Conservation (phyloP, 768 basidiomycete species). For the Basidioascus undulatus region DNA sequence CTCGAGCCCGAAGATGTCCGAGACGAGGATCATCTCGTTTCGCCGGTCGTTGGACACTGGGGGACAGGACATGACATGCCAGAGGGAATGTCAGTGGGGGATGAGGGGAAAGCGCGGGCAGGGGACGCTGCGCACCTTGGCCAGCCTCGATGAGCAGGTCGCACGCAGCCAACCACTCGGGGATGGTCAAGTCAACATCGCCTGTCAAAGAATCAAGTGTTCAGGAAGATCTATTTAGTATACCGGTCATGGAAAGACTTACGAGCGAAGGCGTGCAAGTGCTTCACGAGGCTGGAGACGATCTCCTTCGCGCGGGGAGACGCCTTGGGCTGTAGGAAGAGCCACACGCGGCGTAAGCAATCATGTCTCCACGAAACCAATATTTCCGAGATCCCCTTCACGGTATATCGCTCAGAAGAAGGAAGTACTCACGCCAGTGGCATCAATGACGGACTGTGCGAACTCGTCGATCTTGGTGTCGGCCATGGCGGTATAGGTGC, state of each 20-base stretch:
- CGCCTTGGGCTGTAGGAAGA: slow-evolving; percentile 2
- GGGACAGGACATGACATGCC: background rate
- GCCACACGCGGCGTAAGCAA: slow-evolving; percentile 2
- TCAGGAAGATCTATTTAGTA: background rate
- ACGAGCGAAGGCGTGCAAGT: slow-evolving; percentile 11
- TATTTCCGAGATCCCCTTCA: no score
- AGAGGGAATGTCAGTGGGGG: background rate
- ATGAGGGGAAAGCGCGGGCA: background rate
- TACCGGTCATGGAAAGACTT: background rate
- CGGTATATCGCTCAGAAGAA: no score
- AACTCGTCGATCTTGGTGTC: no score
- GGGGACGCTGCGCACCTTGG: no score
- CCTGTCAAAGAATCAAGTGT: background rate
- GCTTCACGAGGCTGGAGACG: slow-evolving; percentile 13
- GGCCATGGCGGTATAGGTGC: no score
- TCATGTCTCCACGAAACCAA: no score
- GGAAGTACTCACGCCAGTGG: no score
- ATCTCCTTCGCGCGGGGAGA: slow-evolving; percentile 16
- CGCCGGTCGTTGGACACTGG: slow-evolving; percentile 6
- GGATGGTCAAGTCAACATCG: slow-evolving; percentile 11
- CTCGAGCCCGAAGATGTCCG: slow-evolving; percentile 13
- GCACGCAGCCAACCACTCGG: slow-evolving; percentile 13
- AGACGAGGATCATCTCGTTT: slow-evolving; percentile 13
- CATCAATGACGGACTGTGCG: no score
- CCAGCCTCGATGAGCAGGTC: slow-evolving; percentile 12